Evolutionary conservation across 164 flowering plant genomes (phyloP), one percentile per base, ranked within the genome.

Genomic region (Macadamia tetraphylla): DNA sequence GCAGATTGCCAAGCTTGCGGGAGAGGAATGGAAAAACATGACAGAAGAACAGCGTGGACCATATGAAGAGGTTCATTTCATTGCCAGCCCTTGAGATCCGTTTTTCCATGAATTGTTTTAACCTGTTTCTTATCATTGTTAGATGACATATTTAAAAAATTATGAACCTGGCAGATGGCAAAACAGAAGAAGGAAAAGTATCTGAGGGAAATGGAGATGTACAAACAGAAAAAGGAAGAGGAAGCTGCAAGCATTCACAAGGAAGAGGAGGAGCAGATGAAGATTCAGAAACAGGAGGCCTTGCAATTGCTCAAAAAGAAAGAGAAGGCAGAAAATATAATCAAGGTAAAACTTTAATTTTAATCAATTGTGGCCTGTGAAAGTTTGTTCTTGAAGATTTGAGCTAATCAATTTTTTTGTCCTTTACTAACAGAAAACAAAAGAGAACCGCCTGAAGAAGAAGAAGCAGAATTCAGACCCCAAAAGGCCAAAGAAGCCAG

Each of bases 21-120:
- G 96, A 60, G 98, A 88, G 76, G 92, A 94, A 70, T 94, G 98
- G 98, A 94, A 87, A 78, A 88, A 76, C 78, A 79, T 91, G 89
- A 69, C 84, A 5, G 94, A 89, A 29, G 61, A 81, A 64, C 79
- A 86, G 69, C 83, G 63, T 55, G 65, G 58, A 29, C 92, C 96
- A 60, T 94, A 88, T 67, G 93, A 91, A 76, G 74, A 88, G 90
- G 98, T 92, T 35, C 40, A 35, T 35, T 63, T 67, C 10, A 10
- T 35, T 51, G 7, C n/a, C 59, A 18, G 18, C 3, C 9, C 23
- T 23, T 23, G 23, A 23, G 23, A 23, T 23, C 23, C 23, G 23
- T 23, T 23, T 23, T 23, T 23, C 23, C 23, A 9, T 43, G 48
- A 5, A 9, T 6, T 43, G 48, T 43, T 6, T 43, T 43, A 43